phyloP scores from a whole-genome alignment of 2,329 filamentous ascomycete species.

The Fusarium sp. region DNA sequence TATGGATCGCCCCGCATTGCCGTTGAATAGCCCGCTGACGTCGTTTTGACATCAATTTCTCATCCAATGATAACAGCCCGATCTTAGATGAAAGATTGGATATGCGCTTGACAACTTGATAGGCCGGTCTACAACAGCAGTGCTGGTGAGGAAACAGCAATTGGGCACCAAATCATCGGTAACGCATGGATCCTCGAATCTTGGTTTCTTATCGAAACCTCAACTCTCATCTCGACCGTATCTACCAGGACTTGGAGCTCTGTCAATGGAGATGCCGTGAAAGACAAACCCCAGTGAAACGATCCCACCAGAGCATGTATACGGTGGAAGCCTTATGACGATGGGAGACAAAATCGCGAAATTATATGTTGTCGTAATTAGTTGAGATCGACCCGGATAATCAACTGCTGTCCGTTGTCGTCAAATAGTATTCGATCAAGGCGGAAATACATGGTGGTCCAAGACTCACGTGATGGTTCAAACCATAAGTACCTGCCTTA shows the following conservation, averaged over 20 bases:
- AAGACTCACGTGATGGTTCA: neutral
- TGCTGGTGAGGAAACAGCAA: neutral
- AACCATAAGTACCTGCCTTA: neutral
- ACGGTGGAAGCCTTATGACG: neutral
- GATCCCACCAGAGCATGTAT: neutral
- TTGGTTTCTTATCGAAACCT: neutral
- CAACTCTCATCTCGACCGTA: neutral
- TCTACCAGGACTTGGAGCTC: neutral
- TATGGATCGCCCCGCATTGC: constrained; percentile 8
- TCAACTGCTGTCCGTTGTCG: neutral
- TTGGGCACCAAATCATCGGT: neutral
- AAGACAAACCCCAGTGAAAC: neutral
- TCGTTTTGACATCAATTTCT: neutral
- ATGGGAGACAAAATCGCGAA: too few species aligned
- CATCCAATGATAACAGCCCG: neutral
- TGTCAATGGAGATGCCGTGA: neutral
- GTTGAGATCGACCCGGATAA: neutral
- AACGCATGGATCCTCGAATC: neutral
- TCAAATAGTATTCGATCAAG: neutral
- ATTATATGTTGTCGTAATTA: too few species aligned
- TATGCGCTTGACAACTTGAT: neutral
- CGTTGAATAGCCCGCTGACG: constrained; percentile 6
- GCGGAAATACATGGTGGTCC: too few species aligned
- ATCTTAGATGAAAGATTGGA: neutral
- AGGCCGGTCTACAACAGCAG: neutral